phyloP scores from a whole-genome alignment of 2,329 filamentous ascomycete genomes.

The Hypoxylon sp. region DNA sequence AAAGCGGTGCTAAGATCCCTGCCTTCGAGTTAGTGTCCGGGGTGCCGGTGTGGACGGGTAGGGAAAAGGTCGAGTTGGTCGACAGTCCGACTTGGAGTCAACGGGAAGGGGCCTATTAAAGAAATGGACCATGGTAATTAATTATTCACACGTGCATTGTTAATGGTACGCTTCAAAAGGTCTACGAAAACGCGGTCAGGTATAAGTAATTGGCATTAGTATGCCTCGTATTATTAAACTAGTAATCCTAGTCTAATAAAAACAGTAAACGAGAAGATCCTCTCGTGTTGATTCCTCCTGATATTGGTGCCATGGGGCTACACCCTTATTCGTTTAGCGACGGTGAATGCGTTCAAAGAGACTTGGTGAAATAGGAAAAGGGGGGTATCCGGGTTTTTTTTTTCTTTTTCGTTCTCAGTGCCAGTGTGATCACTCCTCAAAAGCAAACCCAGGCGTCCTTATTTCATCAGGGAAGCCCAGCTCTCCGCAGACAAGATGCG shows the following conservation, averaged over 20 bases:
- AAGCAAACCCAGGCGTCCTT: neutral
- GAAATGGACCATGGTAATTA: neutral
- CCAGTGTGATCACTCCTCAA: neutral
- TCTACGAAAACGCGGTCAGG: neutral
- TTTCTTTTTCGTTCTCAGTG: too few species aligned
- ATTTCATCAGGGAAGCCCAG: neutral
- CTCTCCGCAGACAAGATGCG: neutral
- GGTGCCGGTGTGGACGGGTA: slow-evolving; percentile 56
- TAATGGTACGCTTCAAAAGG: slow-evolving; percentile 1
- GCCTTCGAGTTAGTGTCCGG: slow-evolving; percentile 56
- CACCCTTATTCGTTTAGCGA: too few species aligned
- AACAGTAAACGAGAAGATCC: neutral
- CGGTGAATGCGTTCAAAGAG: too few species aligned
- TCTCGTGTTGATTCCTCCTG: neutral
- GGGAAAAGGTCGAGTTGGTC: slow-evolving; percentile 41
- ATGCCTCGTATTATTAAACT: neutral
- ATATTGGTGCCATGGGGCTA: neutral
- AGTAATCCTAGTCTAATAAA: neutral
- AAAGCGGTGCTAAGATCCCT: slow-evolving; percentile 69
- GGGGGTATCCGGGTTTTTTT: too few species aligned
- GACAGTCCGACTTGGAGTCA: slow-evolving; percentile 36
- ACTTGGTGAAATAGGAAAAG: too few species aligned
- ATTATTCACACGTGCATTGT: slow-evolving; percentile 2
- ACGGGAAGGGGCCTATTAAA: slow-evolving; percentile 41
- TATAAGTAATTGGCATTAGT: neutral